Percentiles rank a stretch among this genome's conserved stretches.
phyloP scores from a whole-genome alignment of 1,284 basidiomycete species.

The Sparassis latifolia region DNA sequence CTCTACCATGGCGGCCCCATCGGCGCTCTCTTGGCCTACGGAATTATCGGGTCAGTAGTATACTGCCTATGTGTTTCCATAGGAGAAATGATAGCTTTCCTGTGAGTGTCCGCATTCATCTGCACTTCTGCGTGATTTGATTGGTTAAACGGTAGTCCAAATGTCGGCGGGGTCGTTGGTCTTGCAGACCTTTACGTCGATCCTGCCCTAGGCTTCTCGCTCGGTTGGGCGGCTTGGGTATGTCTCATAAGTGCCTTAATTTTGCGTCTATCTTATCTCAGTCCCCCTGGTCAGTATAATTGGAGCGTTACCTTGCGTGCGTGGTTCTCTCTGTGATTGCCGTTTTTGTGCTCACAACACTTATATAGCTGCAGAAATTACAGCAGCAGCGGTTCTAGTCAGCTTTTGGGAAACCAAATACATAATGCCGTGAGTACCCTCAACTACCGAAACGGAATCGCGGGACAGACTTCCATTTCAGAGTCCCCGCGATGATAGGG shows the following conservation, averaged over 20 bases:
- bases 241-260: neutral
- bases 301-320: slow-evolving; percentile 26
- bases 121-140: neutral
- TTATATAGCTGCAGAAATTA: slow-evolving; percentile 22
- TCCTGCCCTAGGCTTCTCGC: slow-evolving; percentile 22
- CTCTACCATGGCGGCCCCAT: slow-evolving; percentile 48
- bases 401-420: slow-evolving; percentile 17
- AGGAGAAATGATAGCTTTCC: slow-evolving; percentile 27
- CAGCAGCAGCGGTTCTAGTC: slow-evolving; percentile 20
- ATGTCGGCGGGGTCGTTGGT: slow-evolving; percentile 79
- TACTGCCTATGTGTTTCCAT: slow-evolving; percentile 33
- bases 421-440: slow-evolving; percentile 12
- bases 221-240: slow-evolving; percentile 27
- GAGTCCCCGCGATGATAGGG: slow-evolving; percentile 9
- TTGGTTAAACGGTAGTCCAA: slow-evolving; percentile 41
- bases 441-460: too few relatives aligned
- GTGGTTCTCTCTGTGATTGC: slow-evolving; percentile 2
- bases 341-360: neutral
- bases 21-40: slow-evolving; percentile 61
- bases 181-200: slow-evolving; percentile 43
- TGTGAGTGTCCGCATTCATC: slow-evolving; percentile 12
- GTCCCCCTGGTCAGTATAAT: slow-evolving; percentile 17
- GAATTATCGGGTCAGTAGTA: slow-evolving; percentile 40
- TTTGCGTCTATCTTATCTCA: neutral
- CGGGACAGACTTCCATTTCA: neutral